Conservation (phyloP, 768 basidiomycete species). For the Russula sp. region DNA sequence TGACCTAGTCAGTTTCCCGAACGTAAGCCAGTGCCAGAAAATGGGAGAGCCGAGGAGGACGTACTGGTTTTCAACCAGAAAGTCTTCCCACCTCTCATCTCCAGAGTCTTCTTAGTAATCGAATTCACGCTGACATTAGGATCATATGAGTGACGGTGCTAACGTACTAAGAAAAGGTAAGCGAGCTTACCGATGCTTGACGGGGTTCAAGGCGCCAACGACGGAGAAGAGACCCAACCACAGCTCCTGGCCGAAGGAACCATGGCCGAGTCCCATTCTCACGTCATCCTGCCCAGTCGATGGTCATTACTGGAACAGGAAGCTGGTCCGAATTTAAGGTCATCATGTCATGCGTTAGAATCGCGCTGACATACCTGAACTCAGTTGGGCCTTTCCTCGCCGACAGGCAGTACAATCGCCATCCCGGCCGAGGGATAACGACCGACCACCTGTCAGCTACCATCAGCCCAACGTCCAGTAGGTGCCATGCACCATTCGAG, state of each 20-base stretch:
- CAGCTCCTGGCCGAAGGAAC: slow-evolving; percentile 26
- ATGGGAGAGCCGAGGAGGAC: background rate
- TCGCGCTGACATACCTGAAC: slow-evolving; percentile 11
- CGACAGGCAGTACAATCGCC: slow-evolving; percentile 10
- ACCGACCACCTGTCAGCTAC: slow-evolving; percentile 15
- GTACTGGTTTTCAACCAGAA: background rate
- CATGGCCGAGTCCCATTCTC: slow-evolving; percentile 9
- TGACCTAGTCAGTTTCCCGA: background rate
- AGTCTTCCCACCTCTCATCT: background rate
- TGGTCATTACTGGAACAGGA: background rate
- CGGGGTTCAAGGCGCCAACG: slow-evolving; percentile 8
- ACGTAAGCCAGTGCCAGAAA: background rate
- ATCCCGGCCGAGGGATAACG: slow-evolving; percentile 26
- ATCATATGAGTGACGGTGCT: background rate
- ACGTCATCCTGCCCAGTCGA: slow-evolving; percentile 4
- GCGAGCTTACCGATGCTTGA: slow-evolving; percentile 1
- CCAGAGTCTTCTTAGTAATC: background rate
- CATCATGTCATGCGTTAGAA: background rate
- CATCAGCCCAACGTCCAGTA: slow-evolving; percentile 1
- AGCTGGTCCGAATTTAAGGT: background rate
- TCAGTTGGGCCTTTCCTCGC: background rate
- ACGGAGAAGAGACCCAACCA: slow-evolving; percentile 18
- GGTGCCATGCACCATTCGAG: background rate
- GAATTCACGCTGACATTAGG: background rate
- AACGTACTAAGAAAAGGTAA: background rate